phyloP scores from a whole-genome alignment of 768 basidiomycete species.

The Trametopsis cervina region DNA sequence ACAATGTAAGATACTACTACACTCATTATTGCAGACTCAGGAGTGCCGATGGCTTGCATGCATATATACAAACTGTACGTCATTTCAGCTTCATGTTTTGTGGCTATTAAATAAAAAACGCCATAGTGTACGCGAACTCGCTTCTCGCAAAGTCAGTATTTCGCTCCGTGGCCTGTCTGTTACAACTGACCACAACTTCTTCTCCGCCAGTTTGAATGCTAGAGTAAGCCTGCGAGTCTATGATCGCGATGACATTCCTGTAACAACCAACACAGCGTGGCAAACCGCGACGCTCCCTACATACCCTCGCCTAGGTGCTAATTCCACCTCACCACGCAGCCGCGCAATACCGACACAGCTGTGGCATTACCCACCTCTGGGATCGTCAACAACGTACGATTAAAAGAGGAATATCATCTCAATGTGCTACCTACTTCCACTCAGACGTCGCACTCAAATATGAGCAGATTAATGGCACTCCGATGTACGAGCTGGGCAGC shows the following conservation, averaged over 20 bases:
- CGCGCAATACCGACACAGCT: not conserved
- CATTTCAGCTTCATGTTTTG: no score
- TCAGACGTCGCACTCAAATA: not conserved
- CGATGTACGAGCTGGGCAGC: not conserved
- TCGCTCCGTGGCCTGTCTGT: not conserved
- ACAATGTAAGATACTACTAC: no score
- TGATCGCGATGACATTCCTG: not conserved
- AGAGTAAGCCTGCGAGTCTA: not conserved
- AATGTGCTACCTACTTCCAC: not conserved
- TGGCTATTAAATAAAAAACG: no score
- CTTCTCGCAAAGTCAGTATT: not conserved
- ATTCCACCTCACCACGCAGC: not conserved
- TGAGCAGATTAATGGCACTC: not conserved
- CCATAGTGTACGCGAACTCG: not conserved
- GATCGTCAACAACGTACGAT: not conserved
- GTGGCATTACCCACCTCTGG: not conserved
- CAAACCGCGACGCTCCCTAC: not conserved
- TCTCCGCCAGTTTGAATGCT: not conserved
- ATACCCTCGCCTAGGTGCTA: not conserved
- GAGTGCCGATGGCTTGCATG: no score
- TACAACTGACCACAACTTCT: not conserved
- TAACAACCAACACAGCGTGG: not conserved
- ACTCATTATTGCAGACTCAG: no score
- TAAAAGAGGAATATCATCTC: not conserved
- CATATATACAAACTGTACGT: no score